Conservation (phyloP, 768 basidiomycete genomes). For the Psilocybe cubensis region DNA sequence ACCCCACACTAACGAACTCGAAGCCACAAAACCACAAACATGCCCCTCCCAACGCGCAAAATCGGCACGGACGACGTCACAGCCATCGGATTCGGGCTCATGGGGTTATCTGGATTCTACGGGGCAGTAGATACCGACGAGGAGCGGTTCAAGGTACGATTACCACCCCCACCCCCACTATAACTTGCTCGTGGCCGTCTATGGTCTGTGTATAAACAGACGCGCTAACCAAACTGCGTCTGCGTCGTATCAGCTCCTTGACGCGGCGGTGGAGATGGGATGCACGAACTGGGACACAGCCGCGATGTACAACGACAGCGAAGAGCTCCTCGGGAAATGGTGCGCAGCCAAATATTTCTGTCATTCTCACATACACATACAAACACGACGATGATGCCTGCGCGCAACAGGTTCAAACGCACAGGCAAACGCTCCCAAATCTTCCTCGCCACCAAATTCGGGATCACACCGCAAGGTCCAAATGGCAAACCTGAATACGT, state of each 20-base stretch:
- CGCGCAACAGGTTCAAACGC: constrained; percentile 43
- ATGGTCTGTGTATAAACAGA: not conserved
- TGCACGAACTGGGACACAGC: constrained; percentile 54
- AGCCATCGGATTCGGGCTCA: constrained; percentile 62
- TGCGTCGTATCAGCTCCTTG: constrained; percentile 33
- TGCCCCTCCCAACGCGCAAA: constrained; percentile 31
- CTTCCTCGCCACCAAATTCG: constrained; percentile 65
- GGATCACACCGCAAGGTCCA: constrained; percentile 14
- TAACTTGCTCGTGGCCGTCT: no score
- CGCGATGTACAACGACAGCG: constrained; percentile 47
- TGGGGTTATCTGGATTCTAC: constrained; percentile 53
- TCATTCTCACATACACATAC: not conserved
- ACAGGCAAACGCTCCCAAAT: constrained; percentile 55
- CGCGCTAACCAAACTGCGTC: not conserved
- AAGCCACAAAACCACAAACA: no score
- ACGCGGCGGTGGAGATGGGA: constrained; percentile 43
- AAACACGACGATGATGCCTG: no score
- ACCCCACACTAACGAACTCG: no score
- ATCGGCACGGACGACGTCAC: constrained; percentile 49
- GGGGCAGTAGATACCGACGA: constrained; percentile 53
- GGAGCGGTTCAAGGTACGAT: constrained; percentile 57
- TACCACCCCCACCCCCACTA: no score
- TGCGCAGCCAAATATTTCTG: constrained; percentile 3
- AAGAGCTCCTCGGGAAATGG: constrained; percentile 43
- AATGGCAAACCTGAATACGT: constrained; percentile 42